Evolutionary conservation across 2,329 filamentous ascomycete genomes (phyloP), one percentile per base, ranked within the genome.

Genomic region (Drechmeria coniospora): DNA sequence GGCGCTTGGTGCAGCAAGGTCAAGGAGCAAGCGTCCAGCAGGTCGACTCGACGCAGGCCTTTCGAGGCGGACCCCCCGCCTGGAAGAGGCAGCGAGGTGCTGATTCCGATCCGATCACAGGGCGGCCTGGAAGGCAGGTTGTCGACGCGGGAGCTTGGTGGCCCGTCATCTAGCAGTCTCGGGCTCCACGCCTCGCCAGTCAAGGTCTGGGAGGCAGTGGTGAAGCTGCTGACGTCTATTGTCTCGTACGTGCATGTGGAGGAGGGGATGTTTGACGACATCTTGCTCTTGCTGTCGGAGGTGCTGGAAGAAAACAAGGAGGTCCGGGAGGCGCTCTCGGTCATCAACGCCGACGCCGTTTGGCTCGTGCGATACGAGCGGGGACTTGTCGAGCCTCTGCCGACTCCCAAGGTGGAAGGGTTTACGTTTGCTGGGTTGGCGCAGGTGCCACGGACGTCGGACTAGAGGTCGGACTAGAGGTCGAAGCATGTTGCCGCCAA

Each of bases 311-410:
- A 45, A 19, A 54, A 61, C 16, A 30, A 42, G 2, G 56, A 66
- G 26, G 63, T 76, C 8, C 63, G 59, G 26, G 51, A 54, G 19
- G 71, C 68, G 8, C 50, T 90, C 25, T 71, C 79, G 37, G 52
- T 46, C 3, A 54, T 77, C 29, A 84, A 87, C 47, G 57, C 64
- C 1, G 81, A 90, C 56, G 76, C 78, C 2, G 75, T 90, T 4
- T 92, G 82, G 82, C 51, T 87, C 37, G 57, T 59, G 22, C 50
- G 68, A 42, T 65, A 67, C 31, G 54, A 65, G 40, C 48, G 50
- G 29, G 61, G 64, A 8, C 36, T 51, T 33, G 41, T 58, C 20
- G 41, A 54, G 29, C 42, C 39, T 35, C 38, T 47, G 31, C 44
- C 49, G 22, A 48, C 44, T 8, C 63, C 63, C 7, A 39, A 47